Evolutionary conservation across 176 grass and related monocot species (phyloP).

Genomic region (Raddia guianensis): DNA sequence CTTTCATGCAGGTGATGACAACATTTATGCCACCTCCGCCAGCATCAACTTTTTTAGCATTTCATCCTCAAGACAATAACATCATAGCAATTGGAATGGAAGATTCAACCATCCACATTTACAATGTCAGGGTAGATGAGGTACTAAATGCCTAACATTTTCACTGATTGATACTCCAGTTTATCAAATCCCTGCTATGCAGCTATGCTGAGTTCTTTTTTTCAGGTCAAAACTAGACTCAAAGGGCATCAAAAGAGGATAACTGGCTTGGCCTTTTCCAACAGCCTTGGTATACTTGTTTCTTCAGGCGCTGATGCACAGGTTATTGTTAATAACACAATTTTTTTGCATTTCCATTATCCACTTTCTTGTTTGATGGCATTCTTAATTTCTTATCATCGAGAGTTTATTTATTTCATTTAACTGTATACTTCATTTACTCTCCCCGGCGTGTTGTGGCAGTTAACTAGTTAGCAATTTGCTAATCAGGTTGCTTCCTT

Average conservation of each 20-base stretch:
- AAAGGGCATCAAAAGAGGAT: slow-evolving; percentile 97
- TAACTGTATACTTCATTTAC: neutral
- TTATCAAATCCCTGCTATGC: slow-evolving; percentile 42
- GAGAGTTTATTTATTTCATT: neutral
- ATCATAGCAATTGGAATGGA: slow-evolving; percentile 99
- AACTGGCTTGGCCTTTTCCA: slow-evolving; percentile 91
- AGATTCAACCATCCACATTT: slow-evolving; percentile 99
- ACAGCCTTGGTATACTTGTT: slow-evolving; percentile 74
- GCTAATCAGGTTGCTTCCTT: neutral
- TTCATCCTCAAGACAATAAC: slow-evolving; percentile 98
- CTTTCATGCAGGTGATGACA: slow-evolving; percentile 81
- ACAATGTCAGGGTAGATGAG: slow-evolving; percentile 99
- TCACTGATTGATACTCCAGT: neutral
- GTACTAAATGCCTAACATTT: slow-evolving; percentile 37
- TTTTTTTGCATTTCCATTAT: slow-evolving; percentile 13
- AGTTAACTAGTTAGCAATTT: neutral
- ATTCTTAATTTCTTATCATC: neutral
- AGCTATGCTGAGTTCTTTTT: slow-evolving; percentile 39
- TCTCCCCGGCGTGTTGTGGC: neutral
- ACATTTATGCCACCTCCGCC: slow-evolving; percentile 93
- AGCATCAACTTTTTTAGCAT: slow-evolving; percentile 93
- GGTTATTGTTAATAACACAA: slow-evolving; percentile 49
- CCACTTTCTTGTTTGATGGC: neutral
- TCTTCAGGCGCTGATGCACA: slow-evolving; percentile 98
- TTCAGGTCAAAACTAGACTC: slow-evolving; percentile 87